Evolutionary conservation across 768 basidiomycete species (phyloP).

Genomic region (Rhizopogon salebrosus): DNA sequence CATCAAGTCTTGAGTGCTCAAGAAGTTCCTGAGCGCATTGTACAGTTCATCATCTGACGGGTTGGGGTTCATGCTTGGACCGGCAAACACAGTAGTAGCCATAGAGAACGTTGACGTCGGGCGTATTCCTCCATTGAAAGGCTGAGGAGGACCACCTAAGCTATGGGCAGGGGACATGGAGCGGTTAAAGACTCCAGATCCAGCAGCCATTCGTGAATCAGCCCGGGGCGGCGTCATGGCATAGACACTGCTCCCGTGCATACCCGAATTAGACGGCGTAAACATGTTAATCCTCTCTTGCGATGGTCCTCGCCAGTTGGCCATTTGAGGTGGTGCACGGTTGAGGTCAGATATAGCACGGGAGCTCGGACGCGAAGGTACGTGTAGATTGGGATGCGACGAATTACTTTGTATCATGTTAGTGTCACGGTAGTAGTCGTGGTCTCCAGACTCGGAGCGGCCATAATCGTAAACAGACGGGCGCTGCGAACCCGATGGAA

Average conservation of each 20-base stretch:
- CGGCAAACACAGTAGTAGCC: constrained; percentile 50
- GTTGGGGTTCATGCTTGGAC: constrained; percentile 46
- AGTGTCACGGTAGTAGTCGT: constrained; percentile 49
- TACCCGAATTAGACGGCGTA: constrained; percentile 32
- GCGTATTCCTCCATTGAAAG: constrained; percentile 27
- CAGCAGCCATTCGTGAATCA: constrained; percentile 42
- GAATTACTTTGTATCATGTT: constrained; percentile 33
- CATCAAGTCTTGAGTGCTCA: constrained; percentile 68
- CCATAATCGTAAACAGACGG: constrained; percentile 36
- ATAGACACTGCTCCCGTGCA: constrained; percentile 32
- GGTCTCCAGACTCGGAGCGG: constrained; percentile 43
- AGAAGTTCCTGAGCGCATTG: constrained; percentile 46
- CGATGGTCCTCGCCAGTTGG: constrained; percentile 21
- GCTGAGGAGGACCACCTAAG: constrained; percentile 24
- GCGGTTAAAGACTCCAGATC: constrained; percentile 40
- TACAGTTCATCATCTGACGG: constrained; percentile 61
- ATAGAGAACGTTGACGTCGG: constrained; percentile 58
- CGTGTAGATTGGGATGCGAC: constrained; percentile 27
- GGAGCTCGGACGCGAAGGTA: constrained; percentile 26
- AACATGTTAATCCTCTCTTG: constrained; percentile 35
- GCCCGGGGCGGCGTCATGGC: constrained; percentile 34
- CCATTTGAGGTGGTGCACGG: constrained; percentile 13
- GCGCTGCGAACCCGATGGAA: constrained; percentile 30
- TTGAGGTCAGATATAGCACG: constrained; percentile 27
- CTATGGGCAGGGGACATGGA: constrained; percentile 28